These are phyloP conservation scores for Saccharata proteae DNA, from an alignment of 2,329 filamentous ascomycete genomes.

Conservation along the genomic window DNA sequence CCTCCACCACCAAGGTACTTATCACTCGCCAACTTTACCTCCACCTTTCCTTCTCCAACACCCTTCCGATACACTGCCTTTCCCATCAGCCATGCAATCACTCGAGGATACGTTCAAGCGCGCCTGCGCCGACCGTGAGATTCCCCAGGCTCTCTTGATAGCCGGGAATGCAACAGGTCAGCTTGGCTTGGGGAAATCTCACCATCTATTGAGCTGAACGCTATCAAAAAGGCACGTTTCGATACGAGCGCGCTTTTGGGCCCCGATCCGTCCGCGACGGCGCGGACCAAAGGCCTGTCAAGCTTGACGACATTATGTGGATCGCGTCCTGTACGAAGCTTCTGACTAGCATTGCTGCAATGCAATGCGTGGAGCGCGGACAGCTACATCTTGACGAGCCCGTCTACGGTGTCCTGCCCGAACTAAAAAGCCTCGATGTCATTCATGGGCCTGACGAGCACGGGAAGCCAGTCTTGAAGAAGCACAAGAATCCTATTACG, in stretches of 20 bases:
- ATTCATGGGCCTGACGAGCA: conserved; percentile 13
- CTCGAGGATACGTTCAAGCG: conserved; percentile 16
- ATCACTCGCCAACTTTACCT: too few species aligned
- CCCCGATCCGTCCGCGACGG: conserved; percentile 14
- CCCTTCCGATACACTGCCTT: too few species aligned
- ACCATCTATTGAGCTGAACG: not conserved
- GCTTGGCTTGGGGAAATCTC: not conserved
- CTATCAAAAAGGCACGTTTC: conserved; percentile 25
- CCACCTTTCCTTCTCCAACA: too few species aligned
- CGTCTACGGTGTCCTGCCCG: conserved; percentile 21
- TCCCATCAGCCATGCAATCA: conserved; percentile 12
- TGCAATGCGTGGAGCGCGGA: conserved; percentile 24
- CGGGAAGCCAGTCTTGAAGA: conserved; percentile 13
- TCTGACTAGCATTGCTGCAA: conserved; percentile 20
- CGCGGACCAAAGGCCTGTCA: conserved; percentile 10
- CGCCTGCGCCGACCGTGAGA: conserved; percentile 13
- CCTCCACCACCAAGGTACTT: too few species aligned
- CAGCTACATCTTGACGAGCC: conserved; percentile 20
- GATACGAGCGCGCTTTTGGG: conserved; percentile 26
- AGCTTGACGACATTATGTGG: conserved; percentile 22
- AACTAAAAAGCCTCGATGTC: conserved; percentile 17
- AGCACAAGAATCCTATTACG: conserved; percentile 4
- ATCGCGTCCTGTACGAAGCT: conserved; percentile 29
- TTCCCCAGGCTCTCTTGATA: conserved; percentile 16
- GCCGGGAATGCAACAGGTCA: conserved; percentile 17